Conservation (phyloP, 148 eudicot genomes). For the Drosera capensis region DNA sequence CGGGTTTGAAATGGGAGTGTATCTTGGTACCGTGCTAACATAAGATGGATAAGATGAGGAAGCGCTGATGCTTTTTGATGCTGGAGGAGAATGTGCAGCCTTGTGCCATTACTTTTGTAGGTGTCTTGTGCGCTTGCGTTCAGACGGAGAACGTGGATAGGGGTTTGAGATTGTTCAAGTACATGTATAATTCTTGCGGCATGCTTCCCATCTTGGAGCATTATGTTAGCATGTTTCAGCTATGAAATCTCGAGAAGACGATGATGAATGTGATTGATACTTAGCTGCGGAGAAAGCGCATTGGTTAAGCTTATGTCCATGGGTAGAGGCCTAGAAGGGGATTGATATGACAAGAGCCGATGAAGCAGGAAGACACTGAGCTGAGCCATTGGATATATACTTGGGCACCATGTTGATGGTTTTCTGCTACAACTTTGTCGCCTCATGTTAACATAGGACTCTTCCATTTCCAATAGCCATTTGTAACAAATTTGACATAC, state of each 20-base stretch:
- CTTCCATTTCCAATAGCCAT: too few relatives aligned
- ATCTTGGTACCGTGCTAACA: slow-evolving; percentile 52
- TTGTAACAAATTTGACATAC: too few relatives aligned
- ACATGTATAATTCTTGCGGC: slow-evolving; percentile 34
- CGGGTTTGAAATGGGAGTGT: slow-evolving; percentile 31
- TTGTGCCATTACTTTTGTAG: slow-evolving; percentile 54
- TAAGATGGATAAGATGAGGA: slow-evolving; percentile 35
- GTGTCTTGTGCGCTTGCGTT: slow-evolving; percentile 48
- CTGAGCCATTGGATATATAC: too few relatives aligned
- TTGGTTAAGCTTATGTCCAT: too few relatives aligned
- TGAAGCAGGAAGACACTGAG: too few relatives aligned
- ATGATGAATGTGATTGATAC: too few relatives aligned
- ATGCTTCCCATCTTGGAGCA: slow-evolving; percentile 39
- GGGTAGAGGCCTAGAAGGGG: too few relatives aligned
- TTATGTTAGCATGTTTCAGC: slow-evolving; percentile 28
- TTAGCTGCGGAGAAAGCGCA: too few relatives aligned
- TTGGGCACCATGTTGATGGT: too few relatives aligned
- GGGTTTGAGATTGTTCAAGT: slow-evolving; percentile 24
- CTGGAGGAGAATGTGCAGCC: slow-evolving; percentile 27
- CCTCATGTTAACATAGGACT: too few relatives aligned
- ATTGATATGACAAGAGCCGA: too few relatives aligned
- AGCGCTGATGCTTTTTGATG: slow-evolving; percentile 45
- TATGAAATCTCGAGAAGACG: slow-evolving; percentile 17
- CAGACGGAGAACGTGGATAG: slow-evolving; percentile 22
- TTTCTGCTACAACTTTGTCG: too few relatives aligned